These are phyloP conservation scores for Sordaria brevicollis DNA, from an alignment of 495 filamentous ascomycete genomes.

Conservation along the genomic window DNA sequence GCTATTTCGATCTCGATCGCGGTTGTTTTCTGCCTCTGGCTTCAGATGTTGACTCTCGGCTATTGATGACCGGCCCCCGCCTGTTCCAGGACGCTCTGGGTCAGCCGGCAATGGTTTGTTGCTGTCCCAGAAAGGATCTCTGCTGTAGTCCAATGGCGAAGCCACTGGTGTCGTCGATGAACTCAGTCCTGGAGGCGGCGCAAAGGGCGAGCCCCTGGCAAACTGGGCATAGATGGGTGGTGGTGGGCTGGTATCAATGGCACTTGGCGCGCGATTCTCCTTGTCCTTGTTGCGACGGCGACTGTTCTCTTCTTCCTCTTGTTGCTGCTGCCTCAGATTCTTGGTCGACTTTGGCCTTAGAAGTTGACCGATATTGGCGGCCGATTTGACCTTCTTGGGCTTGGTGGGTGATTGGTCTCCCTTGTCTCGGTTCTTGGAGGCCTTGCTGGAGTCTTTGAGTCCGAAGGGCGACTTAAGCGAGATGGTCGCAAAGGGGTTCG, in stretches of 20 bases:
- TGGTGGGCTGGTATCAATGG: constrained; percentile 24
- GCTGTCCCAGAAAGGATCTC: background rate
- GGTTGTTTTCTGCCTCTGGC: background rate
- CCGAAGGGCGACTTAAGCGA: constrained; percentile 49
- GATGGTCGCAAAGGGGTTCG: constrained; percentile 49
- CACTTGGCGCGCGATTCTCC: constrained; percentile 55
- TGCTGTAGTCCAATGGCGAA: constrained; percentile 1
- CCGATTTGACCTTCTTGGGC: constrained; percentile 77
- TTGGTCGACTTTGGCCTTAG: constrained; percentile 51
- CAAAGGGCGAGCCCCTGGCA: constrained; percentile 16
- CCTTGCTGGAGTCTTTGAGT: constrained; percentile 39
- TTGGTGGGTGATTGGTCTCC: constrained; percentile 34
- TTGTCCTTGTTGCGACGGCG: constrained; percentile 50
- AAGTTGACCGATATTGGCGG: constrained; percentile 63
- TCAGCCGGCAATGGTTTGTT: background rate
- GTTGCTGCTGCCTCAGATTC: constrained; percentile 30
- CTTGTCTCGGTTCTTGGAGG: constrained; percentile 32
- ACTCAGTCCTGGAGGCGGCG: background rate
- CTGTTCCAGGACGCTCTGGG: background rate
- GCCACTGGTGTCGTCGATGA: constrained; percentile 36
- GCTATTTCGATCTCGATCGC: background rate
- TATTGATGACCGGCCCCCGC: background rate
- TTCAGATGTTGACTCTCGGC: background rate
- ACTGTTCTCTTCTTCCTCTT: constrained; percentile 26
- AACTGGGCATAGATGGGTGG: constrained; percentile 78